These are phyloP conservation scores for Dioscorea alata DNA, from an alignment of 106 monocot genomes.

Conservation along the genomic window DNA sequence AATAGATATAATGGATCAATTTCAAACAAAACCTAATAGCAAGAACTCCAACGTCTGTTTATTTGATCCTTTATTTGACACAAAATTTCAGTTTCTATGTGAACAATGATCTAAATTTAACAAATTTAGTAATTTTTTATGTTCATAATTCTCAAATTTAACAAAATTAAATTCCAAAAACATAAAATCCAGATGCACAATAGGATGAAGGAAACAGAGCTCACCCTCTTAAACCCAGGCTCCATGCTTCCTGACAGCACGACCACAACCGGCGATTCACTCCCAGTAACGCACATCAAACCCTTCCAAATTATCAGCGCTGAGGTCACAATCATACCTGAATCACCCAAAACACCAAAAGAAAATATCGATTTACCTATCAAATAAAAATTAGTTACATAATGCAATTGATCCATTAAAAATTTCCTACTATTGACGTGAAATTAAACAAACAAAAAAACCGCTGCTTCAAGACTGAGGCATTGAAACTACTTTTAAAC, in stretches of 20 bases:
- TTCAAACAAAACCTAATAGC: too few species aligned
- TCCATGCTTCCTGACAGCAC: constrained; percentile 20
- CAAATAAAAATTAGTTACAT: background rate
- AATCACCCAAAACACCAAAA: background rate
- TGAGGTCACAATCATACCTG: constrained; percentile 18
- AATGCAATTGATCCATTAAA: background rate
- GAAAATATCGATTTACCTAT: background rate
- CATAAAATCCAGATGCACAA: background rate
- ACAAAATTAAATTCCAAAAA: too few species aligned
- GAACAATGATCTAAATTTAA: too few species aligned
- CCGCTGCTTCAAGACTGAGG: background rate
- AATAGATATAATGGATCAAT: too few species aligned
- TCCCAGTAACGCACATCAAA: constrained; percentile 13
- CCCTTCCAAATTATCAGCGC: constrained; percentile 19
- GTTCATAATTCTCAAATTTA: too few species aligned
- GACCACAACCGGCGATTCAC: constrained; percentile 17
- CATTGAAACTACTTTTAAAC: too few species aligned
- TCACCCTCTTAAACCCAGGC: constrained; percentile 17
- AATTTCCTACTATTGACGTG: background rate
- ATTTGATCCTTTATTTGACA: too few species aligned
- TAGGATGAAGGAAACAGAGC: background rate
- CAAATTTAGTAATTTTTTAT: too few species aligned
- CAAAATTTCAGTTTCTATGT: too few species aligned
- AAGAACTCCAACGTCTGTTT: too few species aligned
- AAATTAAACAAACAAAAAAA: background rate